Base-by-base conservation (phyloP, 495 filamentous ascomycete genomes). In the Neurospora sp. region DNA sequence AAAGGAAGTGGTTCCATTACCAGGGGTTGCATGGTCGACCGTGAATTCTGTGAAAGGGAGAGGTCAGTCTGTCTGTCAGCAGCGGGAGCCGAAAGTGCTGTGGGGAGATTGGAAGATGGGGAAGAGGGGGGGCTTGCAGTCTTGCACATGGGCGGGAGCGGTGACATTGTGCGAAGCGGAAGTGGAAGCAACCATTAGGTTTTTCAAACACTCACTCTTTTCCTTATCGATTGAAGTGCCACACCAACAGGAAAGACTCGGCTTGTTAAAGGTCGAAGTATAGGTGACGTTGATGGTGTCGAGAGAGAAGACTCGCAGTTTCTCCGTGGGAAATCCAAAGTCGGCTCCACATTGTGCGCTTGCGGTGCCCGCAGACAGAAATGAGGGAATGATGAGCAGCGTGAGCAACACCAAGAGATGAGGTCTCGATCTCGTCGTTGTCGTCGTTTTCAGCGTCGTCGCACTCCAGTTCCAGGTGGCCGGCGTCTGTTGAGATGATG, bases 241-340 rank as follows among this genome's bases (percentile, higher is more conserved):
- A 71, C 79, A 81, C 76, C 72, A 76, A 31, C 74, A 78, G 37
- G 73, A 73, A 12, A 80, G 74, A 2, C 68, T 70, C 4, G 78
- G 78, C 41, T 75, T 72, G 20, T 74, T n/a, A 46, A 78, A 71
- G 44, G 20, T 68, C 18, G 79, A 80, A 39, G 27, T 68, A 68
- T 79, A 80, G 5, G 76, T 77, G 74, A 79, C 71, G 75, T 74
- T 76, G 74, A 80, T 48, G 69, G 75, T 74, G 68, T 81, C 77
- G 38, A 71, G 61, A 70, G 68, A 70, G 69, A 79, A 71, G 16
- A 38, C 42, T 59, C 71, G 69, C 37, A 20, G 44, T 31, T 71
- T 44, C 44, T 40, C 39, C 2, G 76, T 73, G 37, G 79, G 74
- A 68, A 68, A 76, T 14, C 69, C 22, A 44, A 79, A 74, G 38